Evolutionary conservation across 495 filamentous ascomycete genomes (phyloP).

Genomic region (Hypoxylon fragiforme): DNA sequence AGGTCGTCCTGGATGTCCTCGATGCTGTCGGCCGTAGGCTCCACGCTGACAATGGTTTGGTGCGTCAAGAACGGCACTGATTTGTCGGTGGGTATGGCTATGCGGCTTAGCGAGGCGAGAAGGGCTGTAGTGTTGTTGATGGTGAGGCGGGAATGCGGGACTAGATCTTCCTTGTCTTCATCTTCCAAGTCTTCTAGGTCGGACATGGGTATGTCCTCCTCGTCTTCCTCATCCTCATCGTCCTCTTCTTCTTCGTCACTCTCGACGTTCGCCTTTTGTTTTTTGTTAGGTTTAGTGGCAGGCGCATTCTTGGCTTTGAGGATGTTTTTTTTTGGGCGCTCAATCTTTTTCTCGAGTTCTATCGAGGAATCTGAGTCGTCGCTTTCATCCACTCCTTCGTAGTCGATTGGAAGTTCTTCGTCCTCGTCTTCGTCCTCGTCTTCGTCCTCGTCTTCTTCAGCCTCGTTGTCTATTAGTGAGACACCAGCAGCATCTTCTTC

Average conservation of each 20-base stretch:
- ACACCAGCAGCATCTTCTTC: constrained; percentile 39
- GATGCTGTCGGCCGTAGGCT: constrained; percentile 55
- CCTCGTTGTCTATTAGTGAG: constrained; percentile 11
- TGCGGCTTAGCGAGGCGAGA: constrained; percentile 72
- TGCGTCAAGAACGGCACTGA: constrained; percentile 58
- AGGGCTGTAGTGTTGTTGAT: constrained; percentile 96
- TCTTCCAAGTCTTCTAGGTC: constrained; percentile 77
- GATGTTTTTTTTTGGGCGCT: constrained; percentile 33
- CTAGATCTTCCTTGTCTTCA: constrained; percentile 80
- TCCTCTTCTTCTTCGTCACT: constrained; percentile 45
- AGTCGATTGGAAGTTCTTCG: constrained; percentile 21
- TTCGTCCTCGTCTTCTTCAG: constrained; percentile 18
- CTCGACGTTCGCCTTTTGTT: constrained; percentile 30
- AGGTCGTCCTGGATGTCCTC: constrained; percentile 83
- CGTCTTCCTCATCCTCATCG: constrained; percentile 55
- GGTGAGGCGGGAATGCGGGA: constrained; percentile 88
- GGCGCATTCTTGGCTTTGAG: constrained; percentile 43
- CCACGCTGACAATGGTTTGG: constrained; percentile 54
- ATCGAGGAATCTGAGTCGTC: constrained; percentile 40
- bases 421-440: constrained; percentile 24
- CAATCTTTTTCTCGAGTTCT: constrained; percentile 42
- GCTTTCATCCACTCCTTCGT: constrained; percentile 37
- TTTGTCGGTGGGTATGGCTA: constrained; percentile 63
- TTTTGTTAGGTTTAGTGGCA: constrained; percentile 41
- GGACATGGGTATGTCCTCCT: constrained; percentile 75